phyloP scores from a whole-genome alignment of 345 rosid species.

The Sisymbrium irio region DNA sequence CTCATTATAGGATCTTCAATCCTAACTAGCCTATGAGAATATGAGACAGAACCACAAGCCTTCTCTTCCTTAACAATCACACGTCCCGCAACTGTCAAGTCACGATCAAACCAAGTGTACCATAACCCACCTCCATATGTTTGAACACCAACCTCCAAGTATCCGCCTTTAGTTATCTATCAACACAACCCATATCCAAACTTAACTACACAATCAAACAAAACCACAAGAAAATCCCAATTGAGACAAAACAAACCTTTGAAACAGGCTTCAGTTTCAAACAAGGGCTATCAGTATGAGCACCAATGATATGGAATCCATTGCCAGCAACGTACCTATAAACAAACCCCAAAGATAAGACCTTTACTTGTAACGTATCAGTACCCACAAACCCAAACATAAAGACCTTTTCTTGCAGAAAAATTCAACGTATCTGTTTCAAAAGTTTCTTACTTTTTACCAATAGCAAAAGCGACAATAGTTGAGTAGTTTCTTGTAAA shows the following conservation, averaged over 20 bases:
- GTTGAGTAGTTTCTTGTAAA: conserved; percentile 93
- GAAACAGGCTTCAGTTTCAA: conserved; percentile 89
- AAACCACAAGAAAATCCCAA: background rate
- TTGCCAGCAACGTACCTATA: conserved; percentile 87
- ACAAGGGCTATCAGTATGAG: conserved; percentile 98
- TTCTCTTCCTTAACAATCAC: conserved; percentile 65
- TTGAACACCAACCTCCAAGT: conserved; percentile 89
- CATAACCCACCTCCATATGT: conserved; percentile 93
- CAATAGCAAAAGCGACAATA: conserved; percentile 87
- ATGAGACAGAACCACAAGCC: conserved; percentile 55
- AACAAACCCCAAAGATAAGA: background rate
- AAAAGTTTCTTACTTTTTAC: conserved; percentile 56
- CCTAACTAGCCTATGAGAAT: conserved; percentile 71
- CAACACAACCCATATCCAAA: conserved; percentile 17
- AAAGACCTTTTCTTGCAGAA: background rate
- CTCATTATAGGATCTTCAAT: conserved; percentile 88
- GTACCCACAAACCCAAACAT: conserved; percentile 43
- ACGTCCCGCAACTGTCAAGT: conserved; percentile 91
- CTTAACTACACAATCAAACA: background rate
- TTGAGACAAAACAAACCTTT: conserved; percentile 45
- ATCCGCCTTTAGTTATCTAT: conserved; percentile 78
- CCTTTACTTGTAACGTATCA: too few species aligned
- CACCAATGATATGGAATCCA: conserved; percentile 84
- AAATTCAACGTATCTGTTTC: too few species aligned
- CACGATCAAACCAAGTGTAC: conserved; percentile 99